Evolutionary conservation across 371 early-diverging fungal species (phyloP).

Genomic region (Mucor ambiguus): DNA sequence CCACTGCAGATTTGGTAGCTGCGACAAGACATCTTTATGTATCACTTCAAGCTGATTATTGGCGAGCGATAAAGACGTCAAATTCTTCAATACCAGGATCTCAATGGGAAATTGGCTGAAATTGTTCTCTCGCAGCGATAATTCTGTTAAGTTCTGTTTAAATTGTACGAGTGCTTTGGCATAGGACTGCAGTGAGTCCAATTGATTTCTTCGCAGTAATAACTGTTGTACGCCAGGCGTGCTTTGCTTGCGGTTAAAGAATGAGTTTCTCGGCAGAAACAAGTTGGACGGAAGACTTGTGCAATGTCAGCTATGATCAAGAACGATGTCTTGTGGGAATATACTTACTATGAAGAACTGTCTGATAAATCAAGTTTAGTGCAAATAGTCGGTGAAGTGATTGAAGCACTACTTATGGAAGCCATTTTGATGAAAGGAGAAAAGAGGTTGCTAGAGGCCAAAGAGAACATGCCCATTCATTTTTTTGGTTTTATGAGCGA

Average conservation of each 20-base stretch:
- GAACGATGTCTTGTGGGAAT: background rate
- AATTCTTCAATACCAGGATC: conserved; percentile 53
- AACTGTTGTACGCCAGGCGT: conserved; percentile 19
- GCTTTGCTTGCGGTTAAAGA: conserved; percentile 18
- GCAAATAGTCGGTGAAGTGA: background rate
- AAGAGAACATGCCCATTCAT: background rate
- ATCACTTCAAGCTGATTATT: conserved; percentile 53
- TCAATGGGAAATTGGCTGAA: conserved; percentile 56
- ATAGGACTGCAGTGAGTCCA: conserved; percentile 20
- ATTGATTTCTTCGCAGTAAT: conserved; percentile 22
- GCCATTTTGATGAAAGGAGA: background rate
- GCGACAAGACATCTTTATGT: conserved; percentile 23
- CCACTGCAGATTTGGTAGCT: conserved; percentile 33
- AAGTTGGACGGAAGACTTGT: conserved; percentile 22
- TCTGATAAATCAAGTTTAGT: conserved; percentile 24
- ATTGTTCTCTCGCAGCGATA: conserved; percentile 53
- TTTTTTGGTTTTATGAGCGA: background rate
- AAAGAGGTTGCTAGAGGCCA: background rate
- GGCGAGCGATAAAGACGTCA: conserved; percentile 68
- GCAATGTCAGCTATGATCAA: background rate
- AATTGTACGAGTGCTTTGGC: conserved; percentile 18
- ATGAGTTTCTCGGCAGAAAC: conserved; percentile 11
- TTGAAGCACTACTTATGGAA: background rate
- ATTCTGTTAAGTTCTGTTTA: conserved; percentile 27
- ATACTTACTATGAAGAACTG: conserved; percentile 21